These are phyloP conservation scores for Puccinia brachypodii DNA, from an alignment of 1,284 basidiomycete species.

Conservation along the genomic window DNA sequence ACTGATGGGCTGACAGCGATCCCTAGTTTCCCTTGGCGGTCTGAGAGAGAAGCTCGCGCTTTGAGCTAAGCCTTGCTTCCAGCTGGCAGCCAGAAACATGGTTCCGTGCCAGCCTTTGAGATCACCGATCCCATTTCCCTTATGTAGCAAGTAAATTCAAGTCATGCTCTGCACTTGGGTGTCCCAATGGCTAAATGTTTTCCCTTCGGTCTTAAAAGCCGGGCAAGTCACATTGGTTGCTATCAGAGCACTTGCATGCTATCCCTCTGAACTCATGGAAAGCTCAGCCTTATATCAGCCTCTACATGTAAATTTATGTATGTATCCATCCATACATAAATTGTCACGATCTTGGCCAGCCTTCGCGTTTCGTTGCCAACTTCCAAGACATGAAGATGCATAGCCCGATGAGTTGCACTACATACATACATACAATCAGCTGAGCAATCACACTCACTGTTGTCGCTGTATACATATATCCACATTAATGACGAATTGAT, in stretches of 20 bases:
- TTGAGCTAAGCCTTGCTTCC: slow-evolving; percentile 13
- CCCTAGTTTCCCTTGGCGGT: background rate
- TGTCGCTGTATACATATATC: background rate
- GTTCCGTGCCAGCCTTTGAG: background rate
- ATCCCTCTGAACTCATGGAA: background rate
- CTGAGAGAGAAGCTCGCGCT: background rate
- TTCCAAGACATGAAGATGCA: slow-evolving; percentile 5
- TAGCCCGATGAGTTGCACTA: no score
- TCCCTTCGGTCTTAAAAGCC: background rate
- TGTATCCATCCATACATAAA: background rate
- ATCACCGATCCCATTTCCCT: background rate
- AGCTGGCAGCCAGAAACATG: background rate
- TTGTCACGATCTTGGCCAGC: background rate
- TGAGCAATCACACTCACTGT: background rate
- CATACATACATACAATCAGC: background rate
- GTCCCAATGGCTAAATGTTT: background rate
- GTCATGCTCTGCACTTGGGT: background rate
- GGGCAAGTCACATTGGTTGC: background rate
- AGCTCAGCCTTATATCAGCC: background rate
- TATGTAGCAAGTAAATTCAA: background rate
- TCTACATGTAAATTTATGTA: background rate
- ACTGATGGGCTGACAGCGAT: background rate
- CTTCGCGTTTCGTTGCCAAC: background rate
- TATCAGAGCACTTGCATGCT: background rate
- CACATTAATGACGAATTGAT: slow-evolving; percentile 14